Base-by-base conservation (phyloP, 2,329 filamentous ascomycete species). In the Rutstroemia sp. region DNA sequence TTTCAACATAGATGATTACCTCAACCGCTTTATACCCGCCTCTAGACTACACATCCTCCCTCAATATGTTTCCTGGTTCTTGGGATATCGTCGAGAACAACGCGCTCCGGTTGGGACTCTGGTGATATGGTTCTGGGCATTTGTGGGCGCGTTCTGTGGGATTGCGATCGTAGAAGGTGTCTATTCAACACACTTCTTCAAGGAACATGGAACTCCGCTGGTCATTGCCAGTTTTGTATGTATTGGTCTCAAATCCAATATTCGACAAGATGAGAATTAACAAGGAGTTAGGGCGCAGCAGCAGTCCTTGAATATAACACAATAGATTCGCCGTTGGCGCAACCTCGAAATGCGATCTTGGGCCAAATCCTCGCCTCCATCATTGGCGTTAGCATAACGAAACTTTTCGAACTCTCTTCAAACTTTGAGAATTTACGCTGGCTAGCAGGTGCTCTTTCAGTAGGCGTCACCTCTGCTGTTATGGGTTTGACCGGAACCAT, bases 241-340 rank as follows among this genome's bases (percentile, higher is more conserved):
- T 47, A 21, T 46, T 47, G 19, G 8, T 30, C 5, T 14, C 14
- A 25, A 8, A 7, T 47, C 16, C 23, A 19, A 25, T 14, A 4
- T 14, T 16, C 5, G 10, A 27, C 44, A 4, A 9, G 16, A 47
- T 27, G 44, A 27, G 5, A 5, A 37, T n/a, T 49, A 38, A n/a
- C 16, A 27, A 47, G 23, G 8, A 25, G 18, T 16, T 30, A 67
- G 62, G 87, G 87, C 52, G 87, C 87, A 4, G 83, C 86, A 2
- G 87, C 87, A 14, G 85, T 91, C n/a, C 78, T 91, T 39, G 80
- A 88, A 65, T 91, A 88, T 70, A 84, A 85, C 64, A 77, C 82
- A 48, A 85, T 90, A 62, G 82, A 87, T 50, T 86, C 86, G 0
- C 86, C 87, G 0, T 79, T 91, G 27, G 77, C 87, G 0, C 87